phyloP scores from a whole-genome alignment of 345 rosid species.

The Hibiscus syriacus region DNA sequence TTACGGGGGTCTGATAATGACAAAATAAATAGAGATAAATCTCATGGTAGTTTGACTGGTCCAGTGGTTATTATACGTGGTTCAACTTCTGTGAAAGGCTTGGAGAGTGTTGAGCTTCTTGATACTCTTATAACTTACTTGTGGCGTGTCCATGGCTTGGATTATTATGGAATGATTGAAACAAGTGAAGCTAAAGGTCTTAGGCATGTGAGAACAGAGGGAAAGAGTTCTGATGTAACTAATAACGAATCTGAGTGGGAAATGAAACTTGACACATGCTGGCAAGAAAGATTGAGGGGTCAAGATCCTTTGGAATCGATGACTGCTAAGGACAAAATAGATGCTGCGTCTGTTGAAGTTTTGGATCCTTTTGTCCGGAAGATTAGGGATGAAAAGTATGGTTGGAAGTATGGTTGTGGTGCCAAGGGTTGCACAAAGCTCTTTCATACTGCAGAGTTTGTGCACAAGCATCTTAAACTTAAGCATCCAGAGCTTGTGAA shows the following conservation, averaged over 20 bases:
- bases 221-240: conserved; percentile 47
- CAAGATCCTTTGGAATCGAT: conserved; percentile 91
- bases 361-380: conserved; percentile 91
- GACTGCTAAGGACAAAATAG: conserved; percentile 93
- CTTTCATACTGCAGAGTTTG: conserved; percentile 98
- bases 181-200: conserved; percentile 82
- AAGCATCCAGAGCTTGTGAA: conserved; percentile 80
- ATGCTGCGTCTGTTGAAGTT: conserved; percentile 65
- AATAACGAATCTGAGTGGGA: conserved; percentile 59
- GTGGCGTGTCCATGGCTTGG: conserved; percentile 95
- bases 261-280: conserved; percentile 60
- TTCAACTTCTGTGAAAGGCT: conserved; percentile 87
- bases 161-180: conserved; percentile 85
- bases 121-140: conserved; percentile 91
- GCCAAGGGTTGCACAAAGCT: conserved; percentile 99
- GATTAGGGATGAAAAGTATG: conserved; percentile 98
- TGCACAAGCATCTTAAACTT: conserved; percentile 96
- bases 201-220: conserved; percentile 82
- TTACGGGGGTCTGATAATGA: conserved; percentile 65
- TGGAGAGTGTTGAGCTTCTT: conserved; percentile 86
- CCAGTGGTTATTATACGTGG: conserved; percentile 87
- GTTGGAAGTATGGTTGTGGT: conserved; percentile 99
- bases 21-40: conserved; percentile 60
- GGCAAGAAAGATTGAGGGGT: conserved; percentile 87
- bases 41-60: conserved; percentile 66